These are phyloP conservation scores for Astragalus glycyphyllos DNA, from an alignment of 306 rosid genomes.

Conservation along the genomic window DNA sequence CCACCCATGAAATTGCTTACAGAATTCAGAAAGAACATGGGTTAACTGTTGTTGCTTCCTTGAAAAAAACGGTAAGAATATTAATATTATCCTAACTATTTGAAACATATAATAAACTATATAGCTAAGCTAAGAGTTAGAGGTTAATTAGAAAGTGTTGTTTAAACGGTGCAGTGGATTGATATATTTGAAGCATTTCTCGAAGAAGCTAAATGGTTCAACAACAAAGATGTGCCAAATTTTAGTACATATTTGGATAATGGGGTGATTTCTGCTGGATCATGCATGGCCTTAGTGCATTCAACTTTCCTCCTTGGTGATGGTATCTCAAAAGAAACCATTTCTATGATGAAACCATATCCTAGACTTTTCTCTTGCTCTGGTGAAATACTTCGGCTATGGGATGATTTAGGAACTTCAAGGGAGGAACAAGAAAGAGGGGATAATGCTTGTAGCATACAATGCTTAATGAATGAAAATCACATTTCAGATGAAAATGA, in stretches of 20 bases:
- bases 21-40: conserved; percentile 48
- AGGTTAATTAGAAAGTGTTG: conserved; percentile 9
- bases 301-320: conserved; percentile 52
- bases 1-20: conserved; percentile 53
- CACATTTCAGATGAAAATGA: conserved; percentile 37
- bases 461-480: conserved; percentile 44
- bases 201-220: conserved; percentile 59
- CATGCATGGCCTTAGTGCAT: conserved; percentile 58
- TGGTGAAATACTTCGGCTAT: conserved; percentile 55
- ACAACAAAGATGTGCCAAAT: conserved; percentile 35
- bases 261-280: conserved; percentile 54
- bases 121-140: background rate
- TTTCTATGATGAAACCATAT: conserved; percentile 47
- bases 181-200: conserved; percentile 59
- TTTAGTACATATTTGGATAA: conserved; percentile 47
- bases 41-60: conserved; percentile 36
- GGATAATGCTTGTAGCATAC: conserved; percentile 49
- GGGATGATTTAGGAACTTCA: conserved; percentile 64
- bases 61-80: conserved; percentile 51
- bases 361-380: conserved; percentile 53
- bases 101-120: background rate
- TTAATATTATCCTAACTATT: background rate
- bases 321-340: conserved; percentile 41
- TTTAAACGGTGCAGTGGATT: conserved; percentile 52
- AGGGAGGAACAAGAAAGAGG: conserved; percentile 58